Percentiles rank a stretch among this genome's conserved stretches.
phyloP scores from a whole-genome alignment of 495 filamentous ascomycete genomes.

The Neurospora tetraspora region DNA sequence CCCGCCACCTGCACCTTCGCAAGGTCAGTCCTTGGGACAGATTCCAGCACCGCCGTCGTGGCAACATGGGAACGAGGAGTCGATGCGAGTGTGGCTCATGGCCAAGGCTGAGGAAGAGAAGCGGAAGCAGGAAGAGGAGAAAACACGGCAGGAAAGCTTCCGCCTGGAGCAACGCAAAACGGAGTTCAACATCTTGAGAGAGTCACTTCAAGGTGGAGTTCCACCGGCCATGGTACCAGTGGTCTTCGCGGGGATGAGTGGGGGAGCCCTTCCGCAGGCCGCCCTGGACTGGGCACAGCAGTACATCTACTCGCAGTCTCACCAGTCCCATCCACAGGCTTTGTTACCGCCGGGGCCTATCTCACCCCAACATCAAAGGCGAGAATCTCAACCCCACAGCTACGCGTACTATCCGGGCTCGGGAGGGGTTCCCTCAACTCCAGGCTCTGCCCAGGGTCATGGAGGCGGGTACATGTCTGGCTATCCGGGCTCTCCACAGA shows the following conservation, averaged over 20 bases:
- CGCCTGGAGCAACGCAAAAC: constrained; percentile 68
- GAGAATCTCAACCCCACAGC: constrained; percentile 32
- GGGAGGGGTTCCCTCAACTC: constrained; percentile 33
- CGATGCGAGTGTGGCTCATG: constrained; percentile 70
- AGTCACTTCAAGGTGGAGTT: constrained; percentile 70
- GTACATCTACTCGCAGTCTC: constrained; percentile 45
- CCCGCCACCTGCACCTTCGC: constrained; percentile 29
- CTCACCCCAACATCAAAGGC: constrained; percentile 34
- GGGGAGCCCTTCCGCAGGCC: constrained; percentile 44
- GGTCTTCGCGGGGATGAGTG: constrained; percentile 77
- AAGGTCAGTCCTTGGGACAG: constrained; percentile 36
- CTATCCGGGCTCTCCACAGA: constrained; percentile 32
- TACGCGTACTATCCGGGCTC: constrained; percentile 35
- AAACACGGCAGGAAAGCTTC: constrained; percentile 67
- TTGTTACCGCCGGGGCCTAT: constrained; percentile 39
- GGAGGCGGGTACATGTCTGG: constrained; percentile 21
- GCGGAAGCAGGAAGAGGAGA: constrained; percentile 80
- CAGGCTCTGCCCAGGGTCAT: constrained; percentile 31
- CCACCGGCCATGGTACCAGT: constrained; percentile 81
- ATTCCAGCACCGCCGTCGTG: constrained; percentile 61
- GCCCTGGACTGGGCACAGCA: constrained; percentile 71
- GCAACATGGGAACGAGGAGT: constrained; percentile 68
- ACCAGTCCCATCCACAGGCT: constrained; percentile 40
- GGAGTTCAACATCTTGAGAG: constrained; percentile 74
- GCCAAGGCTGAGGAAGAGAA: constrained; percentile 85